Evolutionary conservation across 2,329 filamentous ascomycete species (phyloP).

Genomic region (Karstenula rhodostoma): DNA sequence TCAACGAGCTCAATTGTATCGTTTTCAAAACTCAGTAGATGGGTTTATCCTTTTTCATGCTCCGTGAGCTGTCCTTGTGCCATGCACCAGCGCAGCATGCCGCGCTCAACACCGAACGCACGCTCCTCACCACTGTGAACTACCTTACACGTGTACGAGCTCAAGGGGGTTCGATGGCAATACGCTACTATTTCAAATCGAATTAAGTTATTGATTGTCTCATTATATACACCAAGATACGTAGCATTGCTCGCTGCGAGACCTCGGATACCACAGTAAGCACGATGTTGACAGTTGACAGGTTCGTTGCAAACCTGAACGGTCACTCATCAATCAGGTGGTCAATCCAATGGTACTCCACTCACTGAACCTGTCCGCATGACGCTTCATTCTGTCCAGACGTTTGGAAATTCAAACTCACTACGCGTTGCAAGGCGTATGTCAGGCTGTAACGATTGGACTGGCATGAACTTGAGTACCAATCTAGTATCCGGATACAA

Average conservation of each 20-base stretch:
- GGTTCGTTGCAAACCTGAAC: conserved; percentile 18
- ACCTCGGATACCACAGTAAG: conserved; percentile 7
- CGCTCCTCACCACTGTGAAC: conserved; percentile 8
- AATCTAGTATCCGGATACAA: conserved; percentile 1
- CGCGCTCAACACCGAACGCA: conserved; percentile 15
- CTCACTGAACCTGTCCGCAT: conserved; percentile 11
- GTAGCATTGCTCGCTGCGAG: conserved; percentile 3
- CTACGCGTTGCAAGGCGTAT: neutral
- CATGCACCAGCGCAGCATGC: neutral
- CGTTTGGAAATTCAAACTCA: neutral
- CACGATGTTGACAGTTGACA: conserved; percentile 35
- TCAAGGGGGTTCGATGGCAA: neutral
- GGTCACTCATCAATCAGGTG: conserved; percentile 16
- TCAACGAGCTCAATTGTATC: no score
- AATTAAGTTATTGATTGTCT: neutral
- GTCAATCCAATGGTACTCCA: conserved; percentile 14
- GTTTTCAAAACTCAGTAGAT: neutral
- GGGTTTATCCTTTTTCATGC: neutral
- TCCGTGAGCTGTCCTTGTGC: neutral
- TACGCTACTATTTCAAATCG: neutral
- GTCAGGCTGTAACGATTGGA: neutral
- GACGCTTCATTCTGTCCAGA: conserved; percentile 3
- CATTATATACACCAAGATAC: neutral
- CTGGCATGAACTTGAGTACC: neutral
- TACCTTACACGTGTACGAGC: conserved; percentile 11